Base-by-base conservation (phyloP, 805 yeast species). In the Geotrichum ghanense region DNA sequence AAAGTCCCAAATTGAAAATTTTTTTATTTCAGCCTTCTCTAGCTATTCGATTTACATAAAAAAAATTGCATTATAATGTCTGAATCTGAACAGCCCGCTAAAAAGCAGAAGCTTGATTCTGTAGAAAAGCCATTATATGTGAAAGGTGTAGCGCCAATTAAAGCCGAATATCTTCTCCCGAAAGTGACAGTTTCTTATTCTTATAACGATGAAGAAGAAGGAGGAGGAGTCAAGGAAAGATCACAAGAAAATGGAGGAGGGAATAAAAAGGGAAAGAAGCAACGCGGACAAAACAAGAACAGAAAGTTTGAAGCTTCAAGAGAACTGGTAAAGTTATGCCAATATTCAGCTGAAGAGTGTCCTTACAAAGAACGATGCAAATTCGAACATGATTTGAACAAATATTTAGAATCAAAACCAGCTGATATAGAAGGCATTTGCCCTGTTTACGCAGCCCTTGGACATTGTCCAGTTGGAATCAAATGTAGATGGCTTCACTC, bases 391-490 rank as follows among this genome's bases (percentile, higher is more conserved):
- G 83, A 88, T 64, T 60, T 88, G 21, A 72, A 70, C 2, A 69
- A 63, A 42, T 92, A 87, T 56, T 61, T 92, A 24, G 65, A 59
- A 0, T 61, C 74, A 21, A 90, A 92, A 62, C 82, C 78, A 1
- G 71, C 65, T 0, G 97, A 92, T 60, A 66, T 86, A 20, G 75
- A 72, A 7, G 94, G 95, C 0, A 58, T 57, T 1, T 92, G 99
- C 65, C 97, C 98, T 0, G 95, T 86, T 2, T 88, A 68, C 59
- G 69, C 68, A 26, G 81, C 83, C 1, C 69, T 86, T 27, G 99
- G 99, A 0, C 80, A 77, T 58, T 92, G 99, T 70, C 95, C 95
- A 3, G 75, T 83, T 51, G 98, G 98, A 0, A 66, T 85, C 56
- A 90, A 86, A 62, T 92, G 99, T 67, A 76, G 96, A 56, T 92